Evolutionary conservation across 345 rosid species (phyloP).

Genomic region (Populus tremula): DNA sequence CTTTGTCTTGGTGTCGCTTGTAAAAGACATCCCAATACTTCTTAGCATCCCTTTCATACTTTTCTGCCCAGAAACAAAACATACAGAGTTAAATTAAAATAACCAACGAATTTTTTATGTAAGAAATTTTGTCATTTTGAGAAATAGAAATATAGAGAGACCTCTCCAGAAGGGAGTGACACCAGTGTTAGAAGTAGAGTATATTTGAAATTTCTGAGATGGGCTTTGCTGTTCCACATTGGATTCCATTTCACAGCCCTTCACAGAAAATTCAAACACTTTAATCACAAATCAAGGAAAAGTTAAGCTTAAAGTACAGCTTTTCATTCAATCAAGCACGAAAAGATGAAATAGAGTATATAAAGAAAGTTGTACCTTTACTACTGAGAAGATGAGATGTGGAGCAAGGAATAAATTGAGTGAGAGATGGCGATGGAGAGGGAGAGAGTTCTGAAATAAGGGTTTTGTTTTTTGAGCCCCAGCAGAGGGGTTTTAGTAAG

Average conservation of each 20-base stretch:
- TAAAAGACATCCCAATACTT: constrained; percentile 90
- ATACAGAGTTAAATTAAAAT: background rate
- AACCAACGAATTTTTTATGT: background rate
- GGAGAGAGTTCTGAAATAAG: too few species aligned
- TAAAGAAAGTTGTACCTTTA: too few species aligned
- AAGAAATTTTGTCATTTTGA: background rate
- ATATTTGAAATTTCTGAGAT: constrained; percentile 58
- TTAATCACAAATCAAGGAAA: too few species aligned
- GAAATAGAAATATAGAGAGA: constrained; percentile 1
- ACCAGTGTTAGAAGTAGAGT: constrained; percentile 49
- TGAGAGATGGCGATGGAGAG: too few species aligned
- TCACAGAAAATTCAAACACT: too few species aligned
- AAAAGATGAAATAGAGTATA: too few species aligned
- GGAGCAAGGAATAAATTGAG: too few species aligned
- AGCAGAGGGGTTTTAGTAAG: too few species aligned
- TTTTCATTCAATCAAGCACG: too few species aligned
- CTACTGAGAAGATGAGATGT: too few species aligned
- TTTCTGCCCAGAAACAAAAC: constrained; percentile 38
- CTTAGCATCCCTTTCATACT: constrained; percentile 81
- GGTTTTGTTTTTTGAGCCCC: too few species aligned
- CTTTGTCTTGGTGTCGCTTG: constrained; percentile 79
- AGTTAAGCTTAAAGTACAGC: too few species aligned
- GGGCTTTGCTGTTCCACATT: constrained; percentile 33
- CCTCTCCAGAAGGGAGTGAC: constrained; percentile 83
- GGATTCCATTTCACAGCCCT: constrained; percentile 34